Base-by-base conservation (phyloP, 768 basidiomycete species). In the Amanita muscaria region DNA sequence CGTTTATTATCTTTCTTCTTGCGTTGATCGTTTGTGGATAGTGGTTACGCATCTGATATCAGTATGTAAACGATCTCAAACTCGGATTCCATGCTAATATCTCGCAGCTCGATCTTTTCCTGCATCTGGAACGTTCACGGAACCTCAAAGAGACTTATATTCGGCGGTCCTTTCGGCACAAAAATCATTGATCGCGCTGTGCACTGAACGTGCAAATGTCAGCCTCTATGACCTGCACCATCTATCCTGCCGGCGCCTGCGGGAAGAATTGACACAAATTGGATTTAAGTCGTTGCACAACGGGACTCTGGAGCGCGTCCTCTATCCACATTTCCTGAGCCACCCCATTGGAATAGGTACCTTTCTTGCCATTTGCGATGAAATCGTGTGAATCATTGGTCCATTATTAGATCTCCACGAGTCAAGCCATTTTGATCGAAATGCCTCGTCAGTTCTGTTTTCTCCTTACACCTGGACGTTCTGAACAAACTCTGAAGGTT, bases 11-110 rank as follows among this genome's bases (percentile, higher is more conserved):
- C 21, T 24, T 49, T 36, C 40, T 51, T 16, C 21, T 23, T 46
- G 27, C 24, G 44, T 15, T 34, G 27, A 34, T 49, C 46, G 11
- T 6, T 40, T 6, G 14, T 4, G 23, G 21, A 5, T 52, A 89
- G 88, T 49, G 89, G 89, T 29, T 97, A 97, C 56, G 89, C 91
- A 5, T 90, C 89, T 36, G 94, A 98, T 59, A 93, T 97, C 53
- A 94, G 88, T 88, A 50, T 49, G 79, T 43, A 15, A n/a, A 25
- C 9, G 48, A 27, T 35, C 25, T 38, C 14, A 27, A 47, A 11
- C 36, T 39, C 50, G 37, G 40, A 32, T 15, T 52, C 34, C 40
- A 53, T 25, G 22, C 42, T 36, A 9, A 25, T 38, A n/a, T 42
- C 7, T 14, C 8, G 15, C 49, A 89, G 86, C 88, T 15, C 84